Evolutionary conservation across 768 basidiomycete genomes (phyloP).

Genomic region (Phylloporus sp.): DNA sequence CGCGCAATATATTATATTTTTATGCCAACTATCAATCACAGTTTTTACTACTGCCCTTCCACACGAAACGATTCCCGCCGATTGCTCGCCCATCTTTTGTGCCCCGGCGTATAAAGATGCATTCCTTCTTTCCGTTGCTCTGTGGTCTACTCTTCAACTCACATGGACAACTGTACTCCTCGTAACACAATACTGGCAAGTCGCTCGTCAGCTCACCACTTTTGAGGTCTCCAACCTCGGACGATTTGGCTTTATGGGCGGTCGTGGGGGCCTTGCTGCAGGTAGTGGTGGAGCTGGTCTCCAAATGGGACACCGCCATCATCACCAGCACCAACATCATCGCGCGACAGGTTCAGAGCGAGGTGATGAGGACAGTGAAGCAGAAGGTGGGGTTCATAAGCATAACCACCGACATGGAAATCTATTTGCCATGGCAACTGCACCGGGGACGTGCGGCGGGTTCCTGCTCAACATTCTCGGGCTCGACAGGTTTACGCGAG

Average conservation of each 20-base stretch:
- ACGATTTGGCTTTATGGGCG: slow-evolving; percentile 96
- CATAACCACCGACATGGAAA: slow-evolving; percentile 46
- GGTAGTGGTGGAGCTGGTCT: slow-evolving; percentile 50
- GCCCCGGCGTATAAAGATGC: slow-evolving; percentile 66
- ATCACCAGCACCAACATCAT: slow-evolving; percentile 18
- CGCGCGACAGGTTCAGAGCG: slow-evolving; percentile 39
- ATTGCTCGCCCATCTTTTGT: slow-evolving; percentile 51
- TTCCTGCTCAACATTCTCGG: slow-evolving; percentile 92
- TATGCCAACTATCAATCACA: slow-evolving; percentile 23
- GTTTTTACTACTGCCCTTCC: slow-evolving; percentile 49
- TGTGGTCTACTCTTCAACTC: slow-evolving; percentile 93
- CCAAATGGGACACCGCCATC: slow-evolving; percentile 79
- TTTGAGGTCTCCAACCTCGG: slow-evolving; percentile 94
- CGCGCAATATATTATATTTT: background rate
- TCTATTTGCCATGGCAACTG: slow-evolving; percentile 31
- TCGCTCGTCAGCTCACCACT: slow-evolving; percentile 92
- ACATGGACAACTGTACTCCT: slow-evolving; percentile 90
- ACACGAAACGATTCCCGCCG: slow-evolving; percentile 1
- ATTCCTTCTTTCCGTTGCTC: slow-evolving; percentile 77
- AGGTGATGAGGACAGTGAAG: slow-evolving; percentile 41
- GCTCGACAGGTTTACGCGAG: slow-evolving; percentile 90
- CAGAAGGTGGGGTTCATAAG: slow-evolving; percentile 32
- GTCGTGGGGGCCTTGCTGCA: slow-evolving; percentile 68
- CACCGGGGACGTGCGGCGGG: slow-evolving; percentile 35
- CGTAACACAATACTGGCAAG: slow-evolving; percentile 85